phyloP scores from a whole-genome alignment of 352 stramenopile genomes.

The Phytopythium litorale region DNA sequence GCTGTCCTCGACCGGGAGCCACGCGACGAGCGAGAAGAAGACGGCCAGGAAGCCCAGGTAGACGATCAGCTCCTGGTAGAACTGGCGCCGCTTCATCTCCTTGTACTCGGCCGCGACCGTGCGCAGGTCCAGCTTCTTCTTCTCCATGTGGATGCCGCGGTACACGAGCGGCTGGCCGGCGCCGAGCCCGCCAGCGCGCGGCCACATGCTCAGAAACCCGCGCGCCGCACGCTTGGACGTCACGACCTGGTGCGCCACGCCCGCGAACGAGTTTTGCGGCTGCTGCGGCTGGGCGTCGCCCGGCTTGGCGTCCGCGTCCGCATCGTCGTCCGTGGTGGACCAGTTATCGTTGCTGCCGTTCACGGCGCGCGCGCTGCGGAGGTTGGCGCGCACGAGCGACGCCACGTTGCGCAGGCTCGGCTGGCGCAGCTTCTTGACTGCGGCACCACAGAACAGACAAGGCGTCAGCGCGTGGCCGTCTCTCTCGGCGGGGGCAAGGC shows the following conservation, averaged over 20 bases:
- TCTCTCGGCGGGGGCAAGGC: too few relatives aligned
- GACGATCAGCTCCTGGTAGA: conserved; percentile 87
- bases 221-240: conserved; percentile 59
- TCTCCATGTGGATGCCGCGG: conserved; percentile 87
- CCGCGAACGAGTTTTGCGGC: conserved; percentile 48
- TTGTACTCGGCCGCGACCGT: conserved; percentile 81
- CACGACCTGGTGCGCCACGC: conserved; percentile 73
- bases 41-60: conserved; percentile 76
- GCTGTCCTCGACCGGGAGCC: conserved; percentile 77
- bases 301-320: conserved; percentile 7
- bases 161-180: conserved; percentile 51
- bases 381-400: conserved; percentile 52
- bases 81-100: conserved; percentile 82
- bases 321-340: conserved; percentile 4
- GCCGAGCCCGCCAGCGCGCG: conserved; percentile 21
- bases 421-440: conserved; percentile 35
- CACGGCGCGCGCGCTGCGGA: conserved; percentile 31
- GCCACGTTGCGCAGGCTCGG: conserved; percentile 63
- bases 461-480: not conserved
- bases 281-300: conserved; percentile 7
- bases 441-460: not conserved
- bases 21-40: conserved; percentile 75
- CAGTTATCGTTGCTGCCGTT: conserved; percentile 5
- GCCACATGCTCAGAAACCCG: conserved; percentile 79
- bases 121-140: conserved; percentile 84